phyloP scores from a whole-genome alignment of 768 basidiomycete genomes.

The Clathrus columnatus region DNA sequence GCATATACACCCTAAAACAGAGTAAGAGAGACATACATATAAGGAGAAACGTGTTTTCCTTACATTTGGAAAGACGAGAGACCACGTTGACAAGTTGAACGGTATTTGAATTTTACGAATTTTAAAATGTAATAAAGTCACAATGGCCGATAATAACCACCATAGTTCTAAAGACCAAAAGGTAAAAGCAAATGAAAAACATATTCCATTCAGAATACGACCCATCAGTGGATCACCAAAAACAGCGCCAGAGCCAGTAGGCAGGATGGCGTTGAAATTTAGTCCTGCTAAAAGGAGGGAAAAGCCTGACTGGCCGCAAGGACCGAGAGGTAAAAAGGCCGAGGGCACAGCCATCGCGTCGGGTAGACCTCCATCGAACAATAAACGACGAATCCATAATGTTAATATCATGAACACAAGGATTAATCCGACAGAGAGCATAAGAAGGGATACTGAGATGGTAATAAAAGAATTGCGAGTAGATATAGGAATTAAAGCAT shows the following conservation, averaged over 20 bases:
- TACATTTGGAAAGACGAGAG: constrained; percentile 64
- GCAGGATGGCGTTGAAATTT: constrained; percentile 32
- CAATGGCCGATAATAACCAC: constrained; percentile 51
- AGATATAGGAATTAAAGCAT: constrained; percentile 38
- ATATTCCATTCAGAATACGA: constrained; percentile 36
- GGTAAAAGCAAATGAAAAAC: constrained; percentile 38
- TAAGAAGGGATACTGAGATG: constrained; percentile 40
- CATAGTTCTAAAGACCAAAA: constrained; percentile 57
- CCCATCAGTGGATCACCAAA: constrained; percentile 27
- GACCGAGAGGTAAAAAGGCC: constrained; percentile 64
- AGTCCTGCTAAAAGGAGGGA: constrained; percentile 47
- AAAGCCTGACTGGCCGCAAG: constrained; percentile 59
- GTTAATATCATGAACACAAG: constrained; percentile 61
- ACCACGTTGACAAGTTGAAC: constrained; percentile 57
- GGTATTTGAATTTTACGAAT: constrained; percentile 31
- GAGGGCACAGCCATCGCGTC: constrained; percentile 40
- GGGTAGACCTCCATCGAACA: constrained; percentile 48
- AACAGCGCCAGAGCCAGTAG: constrained; percentile 29
- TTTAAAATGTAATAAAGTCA: constrained; percentile 38
- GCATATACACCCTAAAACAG: constrained; percentile 52
- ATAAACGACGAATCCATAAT: constrained; percentile 48
- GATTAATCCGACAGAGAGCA: constrained; percentile 46
- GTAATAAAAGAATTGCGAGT: constrained; percentile 45
- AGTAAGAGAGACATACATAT: not conserved
- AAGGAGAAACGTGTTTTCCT: constrained; percentile 14